Base-by-base conservation (phyloP, 2,329 filamentous ascomycete genomes). In the Lachnellula willkommii region DNA sequence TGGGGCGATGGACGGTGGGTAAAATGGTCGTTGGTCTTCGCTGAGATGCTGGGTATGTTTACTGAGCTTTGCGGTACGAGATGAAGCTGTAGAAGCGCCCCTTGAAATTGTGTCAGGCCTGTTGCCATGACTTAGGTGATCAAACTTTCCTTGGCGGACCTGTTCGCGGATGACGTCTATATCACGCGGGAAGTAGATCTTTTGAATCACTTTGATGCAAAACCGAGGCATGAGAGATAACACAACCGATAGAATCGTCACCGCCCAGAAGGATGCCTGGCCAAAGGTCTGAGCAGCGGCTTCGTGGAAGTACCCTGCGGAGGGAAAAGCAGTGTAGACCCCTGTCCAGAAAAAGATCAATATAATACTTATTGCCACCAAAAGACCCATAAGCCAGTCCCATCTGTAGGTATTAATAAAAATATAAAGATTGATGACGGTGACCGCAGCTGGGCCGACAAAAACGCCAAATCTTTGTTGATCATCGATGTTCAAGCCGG, bases 341-440 rank as follows among this genome's bases (percentile, higher is more conserved):
- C 90, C 94, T 5, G 94, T 96, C 91, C 93, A 97, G 75, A 95
- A 87, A 78, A 91, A 99, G 68, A 97, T 83, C 66, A 96, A 82
- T 26, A 97, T 71, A 60, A 88, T 88, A 73, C 91, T 96, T 71
- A 97, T 81, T 22, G 74, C 74, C 50, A 95, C 87, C 60, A 96
- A 87, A 56, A 96, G 76, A 22, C 91, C 73, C 74, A 94, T 95
- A 66, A 99, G 78, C 93, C 93, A 99, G 71, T 99, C 94, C 94
- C 94, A 99, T 58, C 92, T 85, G 72, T 95, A 97, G 0, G 89
- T 95, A 74, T 99, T 99, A 75, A 97, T 84, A 61, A 99, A 77
- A 64, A 99, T 90, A 75, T 97, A 99, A 56, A 87, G 76, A 72
- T 99, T 99, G 77, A 96, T 95, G 42, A 90, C 87, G 63, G 95